A percentile compares a stretch with the other conserved stretches of the same genome.
These are phyloP conservation scores for Leucocoprinus birnbaumii DNA, from an alignment of 768 basidiomycete species.

Conservation along the genomic window DNA sequence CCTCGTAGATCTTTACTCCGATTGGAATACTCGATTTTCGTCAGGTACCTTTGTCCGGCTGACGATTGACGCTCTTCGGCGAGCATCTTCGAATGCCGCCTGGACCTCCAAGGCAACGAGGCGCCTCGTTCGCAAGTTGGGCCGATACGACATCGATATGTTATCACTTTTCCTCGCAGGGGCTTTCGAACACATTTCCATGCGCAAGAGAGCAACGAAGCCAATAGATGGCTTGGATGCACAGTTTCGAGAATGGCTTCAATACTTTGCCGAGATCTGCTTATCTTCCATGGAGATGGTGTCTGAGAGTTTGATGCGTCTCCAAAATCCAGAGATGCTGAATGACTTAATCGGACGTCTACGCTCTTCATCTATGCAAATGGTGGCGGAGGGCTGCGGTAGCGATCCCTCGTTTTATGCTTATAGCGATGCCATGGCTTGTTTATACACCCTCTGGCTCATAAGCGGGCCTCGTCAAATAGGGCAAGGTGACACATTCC, in stretches of 20 bases:
- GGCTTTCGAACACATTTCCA: not conserved
- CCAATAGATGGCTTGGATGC: not conserved
- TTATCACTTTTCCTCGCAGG: not conserved
- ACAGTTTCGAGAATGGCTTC: conserved; percentile 9
- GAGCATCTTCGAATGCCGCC: conserved; percentile 9
- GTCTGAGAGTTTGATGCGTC: not conserved
- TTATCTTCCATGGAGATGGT: not conserved
- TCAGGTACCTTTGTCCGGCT: conserved; percentile 27
- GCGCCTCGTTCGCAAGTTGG: conserved; percentile 8
- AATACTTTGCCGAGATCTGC: not conserved
- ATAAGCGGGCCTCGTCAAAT: not conserved
- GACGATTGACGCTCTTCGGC: conserved; percentile 27
- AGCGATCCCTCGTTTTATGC: not conserved
- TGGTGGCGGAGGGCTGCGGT: not conserved
- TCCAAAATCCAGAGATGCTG: not conserved
- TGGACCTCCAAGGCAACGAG: conserved; percentile 15
- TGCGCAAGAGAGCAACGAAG: not conserved
- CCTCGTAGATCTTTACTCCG: conserved; percentile 39
- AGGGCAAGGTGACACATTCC: not conserved
- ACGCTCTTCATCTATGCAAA: not conserved
- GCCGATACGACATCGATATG: not conserved
- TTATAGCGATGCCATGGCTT: not conserved
- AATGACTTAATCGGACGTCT: not conserved
- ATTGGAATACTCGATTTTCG: conserved; percentile 31
- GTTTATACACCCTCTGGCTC: conserved; percentile 9